Evolutionary conservation across 371 early-diverging fungal genomes (phyloP).

Genomic region (Mortierella sp.): DNA sequence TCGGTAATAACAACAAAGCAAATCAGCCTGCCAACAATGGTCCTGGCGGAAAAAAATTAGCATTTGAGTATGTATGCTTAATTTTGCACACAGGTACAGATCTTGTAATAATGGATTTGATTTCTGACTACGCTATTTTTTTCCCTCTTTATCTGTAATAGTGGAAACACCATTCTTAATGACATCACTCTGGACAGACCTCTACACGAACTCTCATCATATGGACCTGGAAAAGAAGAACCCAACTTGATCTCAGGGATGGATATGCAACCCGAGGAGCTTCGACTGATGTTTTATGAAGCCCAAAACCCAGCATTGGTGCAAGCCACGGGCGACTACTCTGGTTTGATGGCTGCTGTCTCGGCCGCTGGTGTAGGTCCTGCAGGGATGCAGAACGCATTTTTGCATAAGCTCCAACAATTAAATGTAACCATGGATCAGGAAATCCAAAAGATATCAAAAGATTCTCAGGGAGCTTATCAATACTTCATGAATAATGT

Average conservation of each 20-base stretch:
- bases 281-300: conserved; percentile 65
- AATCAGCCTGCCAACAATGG: background rate
- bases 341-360: conserved; percentile 29
- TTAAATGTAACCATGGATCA: conserved; percentile 28
- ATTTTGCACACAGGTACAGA: background rate
- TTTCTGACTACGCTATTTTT: background rate
- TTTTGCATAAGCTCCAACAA: conserved; percentile 43
- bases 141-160: conserved; percentile 24
- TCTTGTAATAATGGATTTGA: too few relatives aligned
- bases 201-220: conserved; percentile 63
- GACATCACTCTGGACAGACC: conserved; percentile 66
- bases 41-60: conserved; percentile 30
- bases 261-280: conserved; percentile 70
- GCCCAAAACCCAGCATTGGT: conserved; percentile 26
- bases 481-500: conserved; percentile 41
- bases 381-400: conserved; percentile 35
- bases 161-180: conserved; percentile 57
- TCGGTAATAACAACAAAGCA: conserved; percentile 22
- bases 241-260: conserved; percentile 71
- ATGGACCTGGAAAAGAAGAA: conserved; percentile 75
- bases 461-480: conserved; percentile 31
- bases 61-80: conserved; percentile 45
- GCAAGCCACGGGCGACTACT: conserved; percentile 41
- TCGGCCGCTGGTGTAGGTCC: conserved; percentile 35
- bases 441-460: conserved; percentile 34